Conservation (phyloP, 2,329 filamentous ascomycete genomes). For the Chaetomium olivaceum region DNA sequence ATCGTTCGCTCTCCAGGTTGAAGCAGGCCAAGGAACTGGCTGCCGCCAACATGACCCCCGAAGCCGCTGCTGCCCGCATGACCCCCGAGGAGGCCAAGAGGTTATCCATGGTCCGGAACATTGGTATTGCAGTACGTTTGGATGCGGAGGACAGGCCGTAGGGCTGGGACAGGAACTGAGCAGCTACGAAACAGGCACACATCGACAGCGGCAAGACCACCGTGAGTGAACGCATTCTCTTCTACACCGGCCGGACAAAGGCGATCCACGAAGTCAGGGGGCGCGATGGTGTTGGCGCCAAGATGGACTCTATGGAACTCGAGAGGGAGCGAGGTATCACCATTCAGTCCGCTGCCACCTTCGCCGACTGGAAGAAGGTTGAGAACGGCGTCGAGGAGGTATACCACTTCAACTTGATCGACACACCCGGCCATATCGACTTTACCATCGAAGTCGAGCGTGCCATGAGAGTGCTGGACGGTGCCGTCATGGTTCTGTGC, state of each 20-base stretch:
- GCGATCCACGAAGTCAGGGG: slow-evolving; percentile 95
- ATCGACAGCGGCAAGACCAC: slow-evolving; percentile 99
- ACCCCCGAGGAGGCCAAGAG: slow-evolving; percentile 75
- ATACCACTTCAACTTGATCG: slow-evolving; percentile 98
- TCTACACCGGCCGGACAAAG: slow-evolving; percentile 96
- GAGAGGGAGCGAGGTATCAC: slow-evolving; percentile 99
- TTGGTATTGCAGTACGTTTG: slow-evolving; percentile 83
- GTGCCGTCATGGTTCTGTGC: slow-evolving; percentile 97
- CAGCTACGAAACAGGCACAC: slow-evolving; percentile 66
- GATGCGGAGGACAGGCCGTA: neutral
- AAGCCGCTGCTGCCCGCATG: slow-evolving; percentile 74
- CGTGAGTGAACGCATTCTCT: slow-evolving; percentile 91
- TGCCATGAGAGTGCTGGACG: slow-evolving; percentile 89
- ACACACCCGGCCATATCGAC: slow-evolving; percentile 97
- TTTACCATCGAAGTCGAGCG: slow-evolving; percentile 99
- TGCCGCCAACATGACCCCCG: slow-evolving; percentile 52
- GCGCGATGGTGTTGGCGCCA: slow-evolving; percentile 91
- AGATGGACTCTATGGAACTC: slow-evolving; percentile 99
- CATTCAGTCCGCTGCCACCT: slow-evolving; percentile 96
- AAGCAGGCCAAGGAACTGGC: slow-evolving; percentile 57
- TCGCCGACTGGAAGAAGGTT: slow-evolving; percentile 89
- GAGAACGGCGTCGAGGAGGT: slow-evolving; percentile 76
- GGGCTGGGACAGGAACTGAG: slow-evolving; percentile 19
- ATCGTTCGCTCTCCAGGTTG: slow-evolving; percentile 39
- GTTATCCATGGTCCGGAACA: slow-evolving; percentile 84